Evolutionary conservation across 2,329 filamentous ascomycete genomes (phyloP).

Genomic region (Phialophora macrospora): DNA sequence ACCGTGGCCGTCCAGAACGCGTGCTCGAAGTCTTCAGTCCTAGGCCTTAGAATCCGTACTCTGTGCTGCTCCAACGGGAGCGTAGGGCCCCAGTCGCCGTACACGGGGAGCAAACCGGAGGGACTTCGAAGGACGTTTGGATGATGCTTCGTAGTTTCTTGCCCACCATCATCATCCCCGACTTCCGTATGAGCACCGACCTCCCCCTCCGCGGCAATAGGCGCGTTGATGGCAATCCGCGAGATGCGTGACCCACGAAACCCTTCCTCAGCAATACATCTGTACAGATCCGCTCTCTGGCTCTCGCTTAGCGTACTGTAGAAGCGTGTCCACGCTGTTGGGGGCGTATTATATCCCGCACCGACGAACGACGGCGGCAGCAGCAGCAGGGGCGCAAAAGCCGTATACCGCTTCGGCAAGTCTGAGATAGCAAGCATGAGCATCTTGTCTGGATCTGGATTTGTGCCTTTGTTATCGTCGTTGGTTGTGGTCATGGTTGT

Average conservation of each 20-base stretch:
- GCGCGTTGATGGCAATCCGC: conserved; percentile 64
- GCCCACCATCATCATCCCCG: neutral
- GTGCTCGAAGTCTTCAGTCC: conserved; percentile 60
- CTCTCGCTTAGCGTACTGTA: conserved; percentile 41
- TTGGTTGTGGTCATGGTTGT: neutral
- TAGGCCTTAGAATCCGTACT: conserved; percentile 42
- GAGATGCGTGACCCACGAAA: conserved; percentile 51
- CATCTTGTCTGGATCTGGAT: neutral
- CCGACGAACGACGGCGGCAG: conserved; percentile 47
- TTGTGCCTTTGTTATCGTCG: neutral
- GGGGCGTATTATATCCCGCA: conserved; percentile 46
- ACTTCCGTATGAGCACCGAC: neutral
- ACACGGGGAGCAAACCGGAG: conserved; percentile 68
- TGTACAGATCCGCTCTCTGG: conserved; percentile 48
- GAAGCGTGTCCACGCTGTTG: conserved; percentile 41
- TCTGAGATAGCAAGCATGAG: conserved; percentile 4
- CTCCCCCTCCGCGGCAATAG: conserved; percentile 48
- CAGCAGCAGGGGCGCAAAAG: conserved; percentile 64
- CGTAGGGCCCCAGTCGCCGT: conserved; percentile 73
- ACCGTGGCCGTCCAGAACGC: conserved; percentile 80
- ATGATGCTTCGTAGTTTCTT: conserved; percentile 33
- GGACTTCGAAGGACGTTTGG: conserved; percentile 79
- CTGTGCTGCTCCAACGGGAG: conserved; percentile 2
- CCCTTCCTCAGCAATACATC: conserved; percentile 45
- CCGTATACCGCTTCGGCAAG: conserved; percentile 55